These are phyloP conservation scores for Jimgerdemannia lactiflua DNA, from an alignment of 192 early-diverging fungal species.

Conservation along the genomic window DNA sequence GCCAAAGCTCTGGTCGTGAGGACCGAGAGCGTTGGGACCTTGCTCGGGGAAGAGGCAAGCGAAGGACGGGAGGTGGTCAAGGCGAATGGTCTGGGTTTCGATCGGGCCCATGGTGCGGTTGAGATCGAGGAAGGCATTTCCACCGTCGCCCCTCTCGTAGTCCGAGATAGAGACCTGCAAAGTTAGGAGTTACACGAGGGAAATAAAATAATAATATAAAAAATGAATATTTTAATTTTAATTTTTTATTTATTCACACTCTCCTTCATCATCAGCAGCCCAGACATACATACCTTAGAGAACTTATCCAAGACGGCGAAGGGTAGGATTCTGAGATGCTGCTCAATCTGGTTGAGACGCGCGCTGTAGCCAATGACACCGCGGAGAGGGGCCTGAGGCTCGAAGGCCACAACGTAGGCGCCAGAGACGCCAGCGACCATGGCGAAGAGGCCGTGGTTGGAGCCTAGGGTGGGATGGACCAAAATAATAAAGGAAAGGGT, in stretches of 20 bases:
- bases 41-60: constrained; percentile 16
- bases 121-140: constrained; percentile 20
- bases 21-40: constrained; percentile 3
- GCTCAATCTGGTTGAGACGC: constrained; percentile 21
- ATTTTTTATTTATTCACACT: too few relatives aligned
- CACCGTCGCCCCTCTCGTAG: constrained; percentile 23
- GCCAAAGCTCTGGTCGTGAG: constrained; percentile 17
- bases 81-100: constrained; percentile 30
- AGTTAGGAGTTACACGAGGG: background rate
- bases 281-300: constrained; percentile 1
- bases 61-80: constrained; percentile 23
- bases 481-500: too few relatives aligned
- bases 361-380: constrained; percentile 30
- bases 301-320: constrained; percentile 32
- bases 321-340: constrained; percentile 23
- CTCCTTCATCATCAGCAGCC: too few relatives aligned
- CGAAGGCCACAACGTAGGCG: constrained; percentile 31
- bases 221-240: too few relatives aligned
- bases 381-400: constrained; percentile 30
- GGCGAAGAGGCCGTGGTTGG: constrained; percentile 35
- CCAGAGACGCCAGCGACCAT: constrained; percentile 32
- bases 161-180: constrained; percentile 20
- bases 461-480: constrained; percentile 5
- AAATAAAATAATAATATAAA: background rate
- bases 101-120: constrained; percentile 2